Percentiles rank a stretch among this genome's conserved stretches.
Conservation (phyloP, 805 yeast species). For the Candida yuanshanica region DNA sequence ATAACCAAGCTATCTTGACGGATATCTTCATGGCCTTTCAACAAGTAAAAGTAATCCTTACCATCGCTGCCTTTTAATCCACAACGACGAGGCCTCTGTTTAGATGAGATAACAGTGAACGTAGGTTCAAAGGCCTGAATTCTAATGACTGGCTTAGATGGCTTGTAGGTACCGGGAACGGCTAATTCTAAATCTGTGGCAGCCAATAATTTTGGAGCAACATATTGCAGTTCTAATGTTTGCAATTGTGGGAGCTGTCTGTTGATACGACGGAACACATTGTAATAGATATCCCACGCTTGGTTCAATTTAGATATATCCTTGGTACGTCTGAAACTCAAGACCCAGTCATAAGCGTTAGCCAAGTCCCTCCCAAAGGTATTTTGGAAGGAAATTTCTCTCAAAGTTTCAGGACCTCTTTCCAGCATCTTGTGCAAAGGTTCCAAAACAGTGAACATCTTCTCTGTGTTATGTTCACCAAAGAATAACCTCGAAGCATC, state of each 20-base stretch:
- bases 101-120: conserved; percentile 83
- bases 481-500: conserved; percentile 92
- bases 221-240: conserved; percentile 84
- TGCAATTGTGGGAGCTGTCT: conserved; percentile 85
- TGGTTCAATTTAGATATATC: conserved; percentile 88
- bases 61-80: conserved; percentile 87
- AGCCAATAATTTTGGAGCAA: conserved; percentile 81
- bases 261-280: conserved; percentile 86
- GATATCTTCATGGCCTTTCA: conserved; percentile 97
- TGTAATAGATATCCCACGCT: conserved; percentile 96
- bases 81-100: conserved; percentile 89
- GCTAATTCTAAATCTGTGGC: conserved; percentile 81
- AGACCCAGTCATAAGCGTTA: conserved; percentile 92
- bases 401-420: conserved; percentile 83
- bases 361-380: conserved; percentile 90
- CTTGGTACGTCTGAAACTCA: conserved; percentile 75
- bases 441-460: conserved; percentile 86
- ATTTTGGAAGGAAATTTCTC: conserved; percentile 89
- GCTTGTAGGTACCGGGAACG: conserved; percentile 87
- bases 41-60: conserved; percentile 69
- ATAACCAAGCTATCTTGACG: conserved; percentile 96
- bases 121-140: conserved; percentile 77
- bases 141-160: conserved; percentile 72
- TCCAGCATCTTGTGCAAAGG: conserved; percentile 84
- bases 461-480: conserved; percentile 91